Base-by-base conservation (phyloP, 257 asterid genomes). In the Penstemon barbatus region DNA sequence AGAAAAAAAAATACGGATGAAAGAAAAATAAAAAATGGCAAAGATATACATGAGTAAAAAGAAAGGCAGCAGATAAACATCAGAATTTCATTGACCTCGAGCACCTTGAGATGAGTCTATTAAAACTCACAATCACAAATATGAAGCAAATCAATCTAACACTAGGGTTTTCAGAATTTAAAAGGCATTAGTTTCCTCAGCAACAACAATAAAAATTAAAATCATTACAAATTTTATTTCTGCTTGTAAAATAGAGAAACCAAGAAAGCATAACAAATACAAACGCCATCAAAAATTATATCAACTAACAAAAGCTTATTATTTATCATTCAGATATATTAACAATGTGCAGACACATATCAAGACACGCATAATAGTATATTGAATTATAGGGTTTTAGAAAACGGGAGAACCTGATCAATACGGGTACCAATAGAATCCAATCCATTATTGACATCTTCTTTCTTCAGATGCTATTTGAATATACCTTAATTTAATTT, bases 341-440 rank as follows among this genome's bases (percentile, higher is more conserved):
- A 25, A 25, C 33, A 25, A 25, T 25, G 33, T 25, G 33, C 33
- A 25, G 33, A 25, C 33, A 25, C 2, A 25, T 25, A 25, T 25
- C 33, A 25, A 25, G 33, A 25, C 33, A 15, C 9, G 5, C 12
- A 11, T 5, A 10, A 49, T 2, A 3, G 52, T 9, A 46, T 4
- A 7, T 6, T 4, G 11, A 9, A 46, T 46, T 46, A 6, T 18
- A 43, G 55, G 42, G 54, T 43, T 62, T 25, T 62, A 33, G 13
- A 25, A 33, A 61, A 5, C 8, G 68, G 25, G 15, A 3, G 10
- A 5, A 63, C 68, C 95, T 89, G 91, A 45, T 89, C 88, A 57
- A 89, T 80, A 68, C 90, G 90, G 68, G 75, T 78, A 37, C 88
- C 84, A 62, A 84, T 67, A 63, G 86, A 65, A 80, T 82, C 83